These are phyloP conservation scores for Globisporangium nodosum DNA, from an alignment of 352 stramenopile species.

Conservation along the genomic window DNA sequence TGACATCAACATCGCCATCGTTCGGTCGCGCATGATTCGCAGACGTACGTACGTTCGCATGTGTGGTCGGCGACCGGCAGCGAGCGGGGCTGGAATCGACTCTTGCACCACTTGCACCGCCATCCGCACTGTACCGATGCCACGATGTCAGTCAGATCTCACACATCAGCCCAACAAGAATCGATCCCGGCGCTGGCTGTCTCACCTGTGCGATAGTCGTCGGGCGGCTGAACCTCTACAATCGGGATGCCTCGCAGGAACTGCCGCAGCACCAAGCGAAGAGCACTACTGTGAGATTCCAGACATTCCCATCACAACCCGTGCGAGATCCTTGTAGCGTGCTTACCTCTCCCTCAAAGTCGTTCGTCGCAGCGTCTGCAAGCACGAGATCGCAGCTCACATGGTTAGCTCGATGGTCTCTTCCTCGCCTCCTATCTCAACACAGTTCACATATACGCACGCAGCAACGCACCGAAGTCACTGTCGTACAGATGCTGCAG, in stretches of 20 bases:
- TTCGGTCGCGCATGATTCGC: neutral
- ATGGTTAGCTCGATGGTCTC: neutral
- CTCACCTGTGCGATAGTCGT: slow-evolving; percentile 33
- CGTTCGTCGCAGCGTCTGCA: slow-evolving; percentile 36
- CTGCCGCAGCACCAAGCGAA: slow-evolving; percentile 1
- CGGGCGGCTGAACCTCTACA: slow-evolving; percentile 23
- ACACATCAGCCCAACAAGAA: neutral
- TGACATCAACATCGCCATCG: neutral
- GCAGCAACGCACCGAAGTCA: slow-evolving; percentile 54
- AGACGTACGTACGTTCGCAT: slow-evolving; percentile 18
- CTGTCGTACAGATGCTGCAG: slow-evolving; percentile 84
- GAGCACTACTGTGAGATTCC: neutral
- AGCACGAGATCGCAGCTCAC: neutral
- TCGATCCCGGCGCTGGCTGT: neutral
- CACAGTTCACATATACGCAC: neutral
- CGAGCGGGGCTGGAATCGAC: slow-evolving; percentile 14
- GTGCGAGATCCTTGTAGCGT: slow-evolving; percentile 3
- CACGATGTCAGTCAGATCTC: neutral
- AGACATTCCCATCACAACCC: neutral
- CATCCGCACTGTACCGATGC: slow-evolving; percentile 43
- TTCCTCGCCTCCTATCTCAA: neutral
- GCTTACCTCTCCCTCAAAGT: slow-evolving; percentile 48
- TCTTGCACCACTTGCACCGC: slow-evolving; percentile 29
- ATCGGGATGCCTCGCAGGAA: slow-evolving; percentile 18
- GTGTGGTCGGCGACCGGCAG: slow-evolving; percentile 19